Conservation (phyloP, 805 yeast genomes). For the Saccharomycopsis malanga region DNA sequence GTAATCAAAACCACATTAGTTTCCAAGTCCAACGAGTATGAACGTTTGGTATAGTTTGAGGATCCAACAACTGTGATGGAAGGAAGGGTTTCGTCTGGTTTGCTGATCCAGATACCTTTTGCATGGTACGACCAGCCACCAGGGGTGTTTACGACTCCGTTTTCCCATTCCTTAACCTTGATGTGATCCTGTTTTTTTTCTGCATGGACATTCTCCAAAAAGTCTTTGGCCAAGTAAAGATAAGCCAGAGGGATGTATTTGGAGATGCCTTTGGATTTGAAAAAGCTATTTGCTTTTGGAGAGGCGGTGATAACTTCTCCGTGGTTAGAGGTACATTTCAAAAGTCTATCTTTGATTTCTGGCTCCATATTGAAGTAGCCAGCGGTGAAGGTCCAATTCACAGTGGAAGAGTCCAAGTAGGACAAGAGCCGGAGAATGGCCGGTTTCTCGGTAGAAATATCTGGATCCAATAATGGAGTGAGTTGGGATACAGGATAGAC, state of each 20-base stretch:
- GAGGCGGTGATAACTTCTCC: slow-evolving; percentile 86
- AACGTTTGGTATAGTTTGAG: slow-evolving; percentile 86
- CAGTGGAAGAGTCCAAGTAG: slow-evolving; percentile 42
- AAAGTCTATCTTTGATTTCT: slow-evolving; percentile 51
- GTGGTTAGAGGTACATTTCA: slow-evolving; percentile 44
- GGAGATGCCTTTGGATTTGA: slow-evolving; percentile 74
- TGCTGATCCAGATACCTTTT: slow-evolving; percentile 82
- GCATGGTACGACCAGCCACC: slow-evolving; percentile 98
- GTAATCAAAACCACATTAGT: slow-evolving; percentile 79
- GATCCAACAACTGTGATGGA: slow-evolving; percentile 81
- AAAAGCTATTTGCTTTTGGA: slow-evolving; percentile 91
- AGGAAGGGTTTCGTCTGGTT: slow-evolving; percentile 53
- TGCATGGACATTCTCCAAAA: slow-evolving; percentile 39
- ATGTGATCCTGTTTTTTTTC: slow-evolving; percentile 29
- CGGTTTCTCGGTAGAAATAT: slow-evolving; percentile 76
- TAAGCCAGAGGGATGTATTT: slow-evolving; percentile 83
- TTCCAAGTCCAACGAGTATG: slow-evolving; percentile 83
- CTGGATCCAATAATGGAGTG: slow-evolving; percentile 65
- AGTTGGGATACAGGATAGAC: slow-evolving; percentile 91
- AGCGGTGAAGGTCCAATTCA: slow-evolving; percentile 85
- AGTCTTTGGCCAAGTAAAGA: slow-evolving; percentile 62
- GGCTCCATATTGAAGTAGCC: slow-evolving; percentile 94
- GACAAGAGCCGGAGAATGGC: slow-evolving; percentile 57
- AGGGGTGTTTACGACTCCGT: slow-evolving; percentile 72
- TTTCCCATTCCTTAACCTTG: slow-evolving; percentile 73